Base-by-base conservation (phyloP, 495 filamentous ascomycete genomes). In the Penicillium ochrochloron region DNA sequence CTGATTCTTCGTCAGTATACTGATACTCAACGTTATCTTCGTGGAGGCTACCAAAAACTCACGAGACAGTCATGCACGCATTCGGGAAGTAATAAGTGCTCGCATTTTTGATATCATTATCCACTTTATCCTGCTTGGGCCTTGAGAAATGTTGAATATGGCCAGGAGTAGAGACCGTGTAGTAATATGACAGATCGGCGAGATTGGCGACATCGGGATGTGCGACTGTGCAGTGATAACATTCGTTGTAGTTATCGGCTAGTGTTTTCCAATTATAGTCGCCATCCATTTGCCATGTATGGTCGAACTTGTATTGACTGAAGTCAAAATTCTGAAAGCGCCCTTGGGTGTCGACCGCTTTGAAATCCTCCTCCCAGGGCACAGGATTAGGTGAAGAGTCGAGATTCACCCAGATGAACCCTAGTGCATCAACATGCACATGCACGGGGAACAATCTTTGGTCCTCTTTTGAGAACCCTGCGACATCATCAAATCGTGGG, bases 221-320 rank as follows among this genome's bases (percentile, higher is more conserved):
- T 1, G 80, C 75, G 34, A 80, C 82, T 25, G 66, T 73, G 66
- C 83, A 85, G 66, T 84, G 83, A 59, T 84, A 84, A 63, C 82
- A 84, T 64, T 85, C 80, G 66, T 83, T 84, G 74, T 83, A 85
- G 70, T 84, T 84, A 63, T 85, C 83, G 12, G 77, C 75, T 6
- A 83, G 64, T 41, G 79, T 79, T 68, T 86, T 85, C 84, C 83
- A 86, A 70, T 85, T 86, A 64, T 77, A 82, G 14, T 74, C 71
- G 5, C 76, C 80, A 41, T 79, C 78, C 76, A 81, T 79, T n/a
- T 80, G 71, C 81, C 80, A 85, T 33, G 64, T 74, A 59, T 86
- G 81, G 63, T 84, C 82, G 61, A 80, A 85, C 6, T 67, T 55
- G 70, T 82, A 85, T 25, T 85, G 71, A 39, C 73, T 75, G 63